Conservation (phyloP, 139 green algal genomes). For the Choricystis sp. region DNA sequence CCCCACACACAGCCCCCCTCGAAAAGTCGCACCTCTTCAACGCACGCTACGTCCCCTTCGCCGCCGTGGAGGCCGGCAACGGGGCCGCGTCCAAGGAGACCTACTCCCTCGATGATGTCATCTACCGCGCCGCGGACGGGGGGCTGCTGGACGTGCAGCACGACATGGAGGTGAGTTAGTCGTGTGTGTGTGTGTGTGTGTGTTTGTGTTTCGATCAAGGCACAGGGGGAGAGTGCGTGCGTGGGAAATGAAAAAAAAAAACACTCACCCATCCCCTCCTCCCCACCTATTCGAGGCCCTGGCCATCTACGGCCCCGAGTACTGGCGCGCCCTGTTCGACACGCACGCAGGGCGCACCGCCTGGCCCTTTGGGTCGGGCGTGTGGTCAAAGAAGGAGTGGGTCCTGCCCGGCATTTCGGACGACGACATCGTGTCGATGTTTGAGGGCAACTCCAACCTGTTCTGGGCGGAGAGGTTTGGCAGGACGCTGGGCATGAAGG, state of each 20-base stretch:
- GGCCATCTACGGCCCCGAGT: conserved; percentile 61
- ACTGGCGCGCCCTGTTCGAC: conserved; percentile 94
- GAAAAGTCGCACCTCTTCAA: conserved; percentile 47
- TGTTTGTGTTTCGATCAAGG: neutral
- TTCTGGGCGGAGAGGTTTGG: conserved; percentile 99
- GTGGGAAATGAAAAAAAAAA: neutral
- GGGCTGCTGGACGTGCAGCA: conserved; percentile 91
- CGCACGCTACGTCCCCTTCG: conserved; percentile 87
- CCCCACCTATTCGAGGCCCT: conserved; percentile 71
- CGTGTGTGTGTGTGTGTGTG: neutral
- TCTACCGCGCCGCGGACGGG: conserved; percentile 59
- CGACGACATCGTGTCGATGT: conserved; percentile 97
- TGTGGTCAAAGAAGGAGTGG: conserved; percentile 99
- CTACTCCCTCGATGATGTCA: conserved; percentile 87
- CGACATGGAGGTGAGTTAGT: conserved; percentile 59
- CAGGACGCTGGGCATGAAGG: conserved; percentile 71
- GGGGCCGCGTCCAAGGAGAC: conserved; percentile 32
- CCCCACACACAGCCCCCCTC: conserved; percentile 15
- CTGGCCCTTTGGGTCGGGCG: conserved; percentile 94
- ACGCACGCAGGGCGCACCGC: conserved; percentile 66
- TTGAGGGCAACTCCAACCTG: conserved; percentile 98
- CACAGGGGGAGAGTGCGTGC: neutral
- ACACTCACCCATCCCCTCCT: neutral
- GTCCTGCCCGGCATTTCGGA: conserved; percentile 80
- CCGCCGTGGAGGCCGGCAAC: conserved; percentile 26